phyloP scores from a whole-genome alignment of 2,329 filamentous ascomycete species.

The Colletotrichum acutatum region DNA sequence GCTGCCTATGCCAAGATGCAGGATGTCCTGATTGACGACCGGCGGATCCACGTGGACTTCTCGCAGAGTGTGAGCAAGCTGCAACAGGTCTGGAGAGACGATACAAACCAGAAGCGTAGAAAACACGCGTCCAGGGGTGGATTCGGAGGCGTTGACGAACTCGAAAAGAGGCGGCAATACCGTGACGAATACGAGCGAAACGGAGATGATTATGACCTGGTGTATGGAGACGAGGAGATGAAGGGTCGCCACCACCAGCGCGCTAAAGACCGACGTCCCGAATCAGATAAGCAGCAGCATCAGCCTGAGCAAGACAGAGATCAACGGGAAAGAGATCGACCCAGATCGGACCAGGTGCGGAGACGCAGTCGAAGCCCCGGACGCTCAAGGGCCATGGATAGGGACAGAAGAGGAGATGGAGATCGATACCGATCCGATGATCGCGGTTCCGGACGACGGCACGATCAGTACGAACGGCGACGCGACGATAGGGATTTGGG shows the following conservation, averaged over 20 bases:
- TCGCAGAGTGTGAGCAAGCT: constrained; percentile 93
- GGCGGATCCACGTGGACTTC: constrained; percentile 98
- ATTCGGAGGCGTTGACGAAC: constrained; percentile 87
- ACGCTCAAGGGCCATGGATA: constrained; percentile 30
- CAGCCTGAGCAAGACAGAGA: constrained; percentile 29
- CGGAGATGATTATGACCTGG: constrained; percentile 75
- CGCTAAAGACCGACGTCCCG: constrained; percentile 44
- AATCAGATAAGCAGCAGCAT: background rate
- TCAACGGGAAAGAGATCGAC: constrained; percentile 29
- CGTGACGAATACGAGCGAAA: constrained; percentile 66
- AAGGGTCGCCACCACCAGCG: constrained; percentile 58
- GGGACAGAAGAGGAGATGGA: constrained; percentile 16
- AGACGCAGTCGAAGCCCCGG: constrained; percentile 58
- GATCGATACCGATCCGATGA: constrained; percentile 33
- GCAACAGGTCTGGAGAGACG: constrained; percentile 88
- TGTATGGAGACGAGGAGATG: constrained; percentile 81
- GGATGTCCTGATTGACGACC: constrained; percentile 94
- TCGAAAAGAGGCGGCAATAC: constrained; percentile 94
- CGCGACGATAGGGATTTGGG: constrained; percentile 42
- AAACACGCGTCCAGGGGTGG: constrained; percentile 70
- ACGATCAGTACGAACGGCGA: constrained; percentile 35
- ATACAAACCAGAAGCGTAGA: constrained; percentile 83
- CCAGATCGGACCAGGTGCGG: constrained; percentile 36
- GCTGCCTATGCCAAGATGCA: constrained; percentile 99
- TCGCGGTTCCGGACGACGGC: constrained; percentile 28